Evolutionary conservation across 371 early-diverging fungal genomes (phyloP), one percentile per base, ranked within the genome.

Genomic region (Actinomortierella ambigua): DNA sequence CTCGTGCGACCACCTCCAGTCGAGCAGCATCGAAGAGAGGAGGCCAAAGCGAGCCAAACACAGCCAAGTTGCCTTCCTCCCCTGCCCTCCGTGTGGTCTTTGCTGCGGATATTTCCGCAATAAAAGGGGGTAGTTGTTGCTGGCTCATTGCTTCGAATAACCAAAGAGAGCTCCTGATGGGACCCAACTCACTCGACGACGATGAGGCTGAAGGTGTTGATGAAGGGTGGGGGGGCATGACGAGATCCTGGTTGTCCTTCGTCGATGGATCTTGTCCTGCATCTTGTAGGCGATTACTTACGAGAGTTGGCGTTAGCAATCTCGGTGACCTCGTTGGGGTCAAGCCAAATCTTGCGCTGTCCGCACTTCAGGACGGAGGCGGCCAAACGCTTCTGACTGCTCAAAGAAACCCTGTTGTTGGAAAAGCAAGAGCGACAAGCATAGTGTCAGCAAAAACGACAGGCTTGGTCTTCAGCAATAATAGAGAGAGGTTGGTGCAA

Each of bases 341-440:
- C 99, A 54, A 99, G 85, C 99, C 99, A 99, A 76, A 99, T 88
- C 90, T 99, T 99, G 79, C 97, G 87, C 90, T 97, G 82, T 79
- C 99, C 99, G 88, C 98, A 98, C 82, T 94, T 93, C 80, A 99
- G 90, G 81, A 99, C 96, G 82, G 93, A 90, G 68, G 98, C 92
- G 64, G 99, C 99, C 70, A 99, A 83, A 79, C 98, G 94, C 88
- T 96, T 95, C 89, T 95, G 95, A 80, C 83, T 89, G 73, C 84
- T 78, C 77, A 93, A 85, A 83, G 89, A 92, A 67, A 89, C 88
- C 94, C 93, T 93, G 69, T 50, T 50, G 41, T 57, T 50, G 23
- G 27, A 46, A 34, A 44, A 54, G 27, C 22, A 24, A 48, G 22
- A 48, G 18, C 22, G 48, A 48, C 22, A 8, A 24, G 48, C 29